These are phyloP conservation scores for Tricholoma saponaceum DNA, from an alignment of 768 basidiomycete species.

Conservation along the genomic window DNA sequence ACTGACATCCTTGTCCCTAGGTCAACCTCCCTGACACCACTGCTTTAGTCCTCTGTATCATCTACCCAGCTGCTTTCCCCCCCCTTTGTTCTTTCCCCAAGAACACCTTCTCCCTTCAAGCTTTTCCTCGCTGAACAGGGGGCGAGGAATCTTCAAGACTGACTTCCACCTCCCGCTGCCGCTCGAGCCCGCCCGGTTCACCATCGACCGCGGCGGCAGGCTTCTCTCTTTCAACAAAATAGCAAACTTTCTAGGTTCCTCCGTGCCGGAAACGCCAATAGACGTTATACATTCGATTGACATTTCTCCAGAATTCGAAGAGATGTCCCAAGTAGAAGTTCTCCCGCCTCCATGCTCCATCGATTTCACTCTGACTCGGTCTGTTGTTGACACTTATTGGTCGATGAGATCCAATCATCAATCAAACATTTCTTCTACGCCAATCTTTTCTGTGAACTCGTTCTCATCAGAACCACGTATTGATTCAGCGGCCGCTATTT, in stretches of 20 bases:
- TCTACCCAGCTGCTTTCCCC: constrained; percentile 9
- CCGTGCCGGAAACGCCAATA: constrained; percentile 18
- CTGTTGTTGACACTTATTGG: constrained; percentile 12
- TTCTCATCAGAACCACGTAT: constrained; percentile 16
- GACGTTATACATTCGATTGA: constrained; percentile 21
- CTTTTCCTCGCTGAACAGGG: constrained; percentile 62
- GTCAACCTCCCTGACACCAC: constrained; percentile 76
- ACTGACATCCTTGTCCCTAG: constrained; percentile 32
- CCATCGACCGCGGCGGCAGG: constrained; percentile 64
- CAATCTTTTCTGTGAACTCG: constrained; percentile 50
- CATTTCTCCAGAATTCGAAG: constrained; percentile 19
- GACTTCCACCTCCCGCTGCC: constrained; percentile 47
- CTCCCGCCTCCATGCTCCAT: constrained; percentile 33
- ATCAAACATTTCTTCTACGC: constrained; percentile 49
- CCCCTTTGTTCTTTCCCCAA: constrained; percentile 12
- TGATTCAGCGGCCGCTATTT: constrained; percentile 40
- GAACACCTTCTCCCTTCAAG: constrained; percentile 37
- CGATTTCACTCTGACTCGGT: constrained; percentile 26
- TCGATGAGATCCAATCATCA: not conserved
- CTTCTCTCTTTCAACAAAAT: constrained; percentile 3
- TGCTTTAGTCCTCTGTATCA: constrained; percentile 14
- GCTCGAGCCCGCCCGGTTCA: constrained; percentile 61
- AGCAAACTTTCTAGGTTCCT: constrained; percentile 4
- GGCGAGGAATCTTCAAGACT: constrained; percentile 67
- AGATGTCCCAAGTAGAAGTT: constrained; percentile 59